Conservation (phyloP, 805 yeast genomes). For the Diddensiella santjacobensis region DNA sequence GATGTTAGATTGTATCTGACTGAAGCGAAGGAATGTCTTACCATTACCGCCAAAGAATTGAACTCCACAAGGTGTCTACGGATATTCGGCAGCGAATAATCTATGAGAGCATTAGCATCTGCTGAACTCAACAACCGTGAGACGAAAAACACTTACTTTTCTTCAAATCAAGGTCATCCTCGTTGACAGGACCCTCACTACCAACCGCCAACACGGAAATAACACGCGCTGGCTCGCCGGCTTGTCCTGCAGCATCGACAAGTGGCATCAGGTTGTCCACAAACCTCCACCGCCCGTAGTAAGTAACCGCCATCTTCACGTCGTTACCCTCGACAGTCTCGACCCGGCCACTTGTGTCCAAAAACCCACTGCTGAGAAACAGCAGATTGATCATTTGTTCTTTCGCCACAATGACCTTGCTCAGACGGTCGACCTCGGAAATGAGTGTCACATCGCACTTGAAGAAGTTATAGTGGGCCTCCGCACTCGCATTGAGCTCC, state of each 20-base stretch:
- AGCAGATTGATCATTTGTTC: conserved; percentile 23
- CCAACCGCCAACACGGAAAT: conserved; percentile 27
- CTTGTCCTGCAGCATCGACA: conserved; percentile 19
- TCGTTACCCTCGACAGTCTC: conserved; percentile 30
- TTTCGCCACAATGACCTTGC: conserved; percentile 11
- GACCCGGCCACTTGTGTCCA: conserved; percentile 34
- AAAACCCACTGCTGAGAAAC: conserved; percentile 20
- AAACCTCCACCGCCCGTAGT: conserved; percentile 28
- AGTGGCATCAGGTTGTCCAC: conserved; percentile 23
- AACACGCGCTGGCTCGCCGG: conserved; percentile 24
- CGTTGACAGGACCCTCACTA: conserved; percentile 17
- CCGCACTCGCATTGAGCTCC: conserved; percentile 16
- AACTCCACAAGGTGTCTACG: conserved; percentile 18
- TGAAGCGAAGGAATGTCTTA: no score
- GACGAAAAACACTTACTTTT: no score
- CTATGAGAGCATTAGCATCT: no score
- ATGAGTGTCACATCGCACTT: conserved; percentile 22
- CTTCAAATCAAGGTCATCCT: conserved; percentile 28
- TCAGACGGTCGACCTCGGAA: conserved; percentile 19
- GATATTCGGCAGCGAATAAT: no score
- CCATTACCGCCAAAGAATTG: conserved; percentile 23
- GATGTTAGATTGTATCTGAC: neutral
- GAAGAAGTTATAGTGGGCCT: conserved; percentile 21
- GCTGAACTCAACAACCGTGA: no score
- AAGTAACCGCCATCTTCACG: conserved; percentile 25